These are phyloP conservation scores for Aspergillus conjunctus DNA, from an alignment of 495 filamentous ascomycete species.

Conservation along the genomic window DNA sequence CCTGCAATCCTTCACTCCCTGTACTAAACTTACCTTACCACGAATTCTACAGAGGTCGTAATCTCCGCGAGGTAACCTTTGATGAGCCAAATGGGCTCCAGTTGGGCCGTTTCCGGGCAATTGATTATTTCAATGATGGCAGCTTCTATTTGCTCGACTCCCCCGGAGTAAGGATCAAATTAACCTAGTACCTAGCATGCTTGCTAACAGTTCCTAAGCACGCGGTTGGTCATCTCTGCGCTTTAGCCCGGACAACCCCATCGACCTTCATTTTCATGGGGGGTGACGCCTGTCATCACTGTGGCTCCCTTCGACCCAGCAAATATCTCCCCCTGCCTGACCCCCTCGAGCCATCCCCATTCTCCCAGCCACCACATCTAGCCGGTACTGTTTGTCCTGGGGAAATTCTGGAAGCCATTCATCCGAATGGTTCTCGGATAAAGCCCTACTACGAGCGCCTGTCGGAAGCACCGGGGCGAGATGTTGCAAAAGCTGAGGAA, in stretches of 20 bases:
- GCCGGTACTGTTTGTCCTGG: too few species aligned
- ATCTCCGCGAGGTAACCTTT: neutral
- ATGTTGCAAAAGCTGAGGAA: too few species aligned
- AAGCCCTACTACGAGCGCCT: too few species aligned
- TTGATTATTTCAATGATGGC: constrained; percentile 3
- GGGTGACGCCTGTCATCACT: constrained; percentile 49
- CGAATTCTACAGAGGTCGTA: neutral
- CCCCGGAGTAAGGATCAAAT: constrained; percentile 44
- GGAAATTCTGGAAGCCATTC: too few species aligned
- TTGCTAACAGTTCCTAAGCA: constrained; percentile 25
- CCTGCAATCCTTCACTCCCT: neutral
- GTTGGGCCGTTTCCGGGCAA: neutral
- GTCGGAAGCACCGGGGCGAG: too few species aligned
- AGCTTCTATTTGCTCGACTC: constrained; percentile 5
- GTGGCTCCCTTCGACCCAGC: neutral
- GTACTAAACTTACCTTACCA: too few species aligned
- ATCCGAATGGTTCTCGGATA: too few species aligned
- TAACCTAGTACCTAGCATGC: constrained; percentile 43
- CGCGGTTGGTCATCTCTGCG: constrained; percentile 54
- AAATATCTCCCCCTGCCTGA: too few species aligned
- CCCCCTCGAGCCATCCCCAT: too few species aligned
- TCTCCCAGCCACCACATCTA: too few species aligned
- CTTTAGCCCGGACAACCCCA: constrained; percentile 54
- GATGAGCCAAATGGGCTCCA: neutral
- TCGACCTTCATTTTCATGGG: constrained; percentile 58